phyloP scores from a whole-genome alignment of 768 basidiomycete species.

The Lactifluus rugatus region DNA sequence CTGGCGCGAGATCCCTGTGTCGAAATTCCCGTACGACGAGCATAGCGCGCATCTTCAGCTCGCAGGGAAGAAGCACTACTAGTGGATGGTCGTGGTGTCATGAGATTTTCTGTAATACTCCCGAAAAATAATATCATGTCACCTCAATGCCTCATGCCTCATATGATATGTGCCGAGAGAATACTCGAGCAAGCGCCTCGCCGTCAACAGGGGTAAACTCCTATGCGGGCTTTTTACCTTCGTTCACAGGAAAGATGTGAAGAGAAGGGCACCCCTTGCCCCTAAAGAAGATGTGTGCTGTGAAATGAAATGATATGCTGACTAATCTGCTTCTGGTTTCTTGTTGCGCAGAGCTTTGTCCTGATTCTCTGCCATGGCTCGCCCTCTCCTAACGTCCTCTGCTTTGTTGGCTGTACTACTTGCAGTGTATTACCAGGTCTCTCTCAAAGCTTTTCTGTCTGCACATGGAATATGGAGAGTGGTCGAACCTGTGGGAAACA shows the following conservation, averaged over 20 bases:
- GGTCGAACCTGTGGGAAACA: slow-evolving; percentile 38
- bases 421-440: slow-evolving; percentile 39
- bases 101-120: slow-evolving; percentile 11
- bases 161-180: too few relatives aligned
- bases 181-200: too few relatives aligned
- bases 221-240: not conserved
- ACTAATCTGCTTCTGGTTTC: too few relatives aligned
- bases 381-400: not conserved
- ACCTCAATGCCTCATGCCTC: not conserved
- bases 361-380: slow-evolving; percentile 1
- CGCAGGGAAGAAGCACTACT: slow-evolving; percentile 64
- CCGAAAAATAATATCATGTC: slow-evolving; percentile 12
- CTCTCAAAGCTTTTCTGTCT: slow-evolving; percentile 36
- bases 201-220: not conserved
- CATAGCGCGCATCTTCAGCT: slow-evolving; percentile 88
- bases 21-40: slow-evolving; percentile 90
- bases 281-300: not conserved
- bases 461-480: slow-evolving; percentile 35
- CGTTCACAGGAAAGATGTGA: too few relatives aligned
- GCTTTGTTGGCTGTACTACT: slow-evolving; percentile 33
- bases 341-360: too few relatives aligned
- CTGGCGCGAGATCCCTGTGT: slow-evolving; percentile 89
- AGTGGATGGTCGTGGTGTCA: slow-evolving; percentile 23
- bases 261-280: too few relatives aligned
- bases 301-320: not conserved